phyloP scores from a whole-genome alignment of 1,284 basidiomycete genomes.

The Tilletia walkeri region DNA sequence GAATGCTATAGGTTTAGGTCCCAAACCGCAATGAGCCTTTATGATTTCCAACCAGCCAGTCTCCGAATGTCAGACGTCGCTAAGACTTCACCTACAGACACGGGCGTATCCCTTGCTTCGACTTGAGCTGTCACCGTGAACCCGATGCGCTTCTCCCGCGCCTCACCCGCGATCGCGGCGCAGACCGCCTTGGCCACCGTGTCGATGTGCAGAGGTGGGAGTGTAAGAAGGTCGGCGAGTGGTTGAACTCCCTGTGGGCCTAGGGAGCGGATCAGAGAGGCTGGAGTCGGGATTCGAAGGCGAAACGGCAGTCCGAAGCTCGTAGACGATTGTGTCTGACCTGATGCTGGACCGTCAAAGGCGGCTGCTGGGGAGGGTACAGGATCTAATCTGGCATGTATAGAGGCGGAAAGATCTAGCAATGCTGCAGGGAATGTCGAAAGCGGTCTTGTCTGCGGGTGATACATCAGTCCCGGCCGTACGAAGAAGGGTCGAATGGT shows the following conservation, averaged over 20 bases:
- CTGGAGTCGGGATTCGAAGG: conserved; percentile 15
- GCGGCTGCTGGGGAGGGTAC: conserved; percentile 60
- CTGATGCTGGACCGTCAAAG: neutral
- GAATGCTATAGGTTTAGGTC: neutral
- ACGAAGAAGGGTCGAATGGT: conserved; percentile 70
- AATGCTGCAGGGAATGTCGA: conserved; percentile 81
- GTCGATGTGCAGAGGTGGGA: conserved; percentile 90
- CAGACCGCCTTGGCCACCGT: conserved; percentile 85
- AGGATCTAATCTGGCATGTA: conserved; percentile 55
- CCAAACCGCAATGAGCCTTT: neutral
- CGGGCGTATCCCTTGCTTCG: neutral
- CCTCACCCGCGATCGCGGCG: conserved; percentile 57
- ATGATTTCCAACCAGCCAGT: conserved; percentile 12
- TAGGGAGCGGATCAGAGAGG: conserved; percentile 55
- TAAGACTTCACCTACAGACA: conserved; percentile 12
- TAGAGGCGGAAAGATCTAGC: conserved; percentile 65
- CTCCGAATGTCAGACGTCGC: neutral
- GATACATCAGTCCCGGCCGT: conserved; percentile 88
- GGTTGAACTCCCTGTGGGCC: conserved; percentile 61
- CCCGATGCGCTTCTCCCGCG: conserved; percentile 65
- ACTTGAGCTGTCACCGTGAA: neutral
- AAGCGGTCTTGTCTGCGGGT: conserved; percentile 83
- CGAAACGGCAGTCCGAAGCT: neutral
- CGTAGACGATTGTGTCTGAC: neutral
- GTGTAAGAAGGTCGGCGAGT: conserved; percentile 72